phyloP scores from a whole-genome alignment of 2,329 filamentous ascomycete genomes.

The Cercospora citrullina region DNA sequence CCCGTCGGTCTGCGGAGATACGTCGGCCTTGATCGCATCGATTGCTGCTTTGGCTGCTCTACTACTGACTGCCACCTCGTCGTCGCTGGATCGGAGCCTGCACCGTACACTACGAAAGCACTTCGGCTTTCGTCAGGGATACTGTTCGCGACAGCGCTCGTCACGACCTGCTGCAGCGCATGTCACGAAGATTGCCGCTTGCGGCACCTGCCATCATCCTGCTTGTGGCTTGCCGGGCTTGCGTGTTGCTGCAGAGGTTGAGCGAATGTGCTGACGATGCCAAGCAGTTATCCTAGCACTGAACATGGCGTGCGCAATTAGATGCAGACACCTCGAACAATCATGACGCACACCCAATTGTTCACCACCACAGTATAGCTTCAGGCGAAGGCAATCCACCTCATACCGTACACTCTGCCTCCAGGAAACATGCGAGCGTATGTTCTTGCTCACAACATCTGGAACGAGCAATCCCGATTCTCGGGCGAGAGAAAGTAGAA shows the following conservation, averaged over 20 bases:
- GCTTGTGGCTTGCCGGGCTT: neutral
- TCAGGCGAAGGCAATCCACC: neutral
- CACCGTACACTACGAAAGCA: neutral
- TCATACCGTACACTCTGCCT: neutral
- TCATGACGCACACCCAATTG: neutral
- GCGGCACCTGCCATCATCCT: neutral
- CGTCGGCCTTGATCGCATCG: neutral
- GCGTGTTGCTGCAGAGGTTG: neutral
- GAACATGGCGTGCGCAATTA: constrained; percentile 1
- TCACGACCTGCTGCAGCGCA: too few relatives aligned
- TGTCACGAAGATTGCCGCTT: neutral
- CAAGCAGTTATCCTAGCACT: neutral
- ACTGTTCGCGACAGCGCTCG: neutral
- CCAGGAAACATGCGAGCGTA: neutral
- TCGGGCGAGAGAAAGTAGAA: neutral
- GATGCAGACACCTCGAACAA: neutral
- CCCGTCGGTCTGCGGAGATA: neutral
- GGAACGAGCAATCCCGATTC: neutral
- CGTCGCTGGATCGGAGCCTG: neutral
- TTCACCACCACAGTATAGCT: neutral
- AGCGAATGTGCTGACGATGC: neutral
- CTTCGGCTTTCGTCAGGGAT: neutral
- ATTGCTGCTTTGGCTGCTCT: neutral
- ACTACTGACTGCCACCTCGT: neutral
- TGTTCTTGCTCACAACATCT: neutral